Evolutionary conservation across 768 basidiomycete species (phyloP).

Genomic region (Kwoniella europaea): DNA sequence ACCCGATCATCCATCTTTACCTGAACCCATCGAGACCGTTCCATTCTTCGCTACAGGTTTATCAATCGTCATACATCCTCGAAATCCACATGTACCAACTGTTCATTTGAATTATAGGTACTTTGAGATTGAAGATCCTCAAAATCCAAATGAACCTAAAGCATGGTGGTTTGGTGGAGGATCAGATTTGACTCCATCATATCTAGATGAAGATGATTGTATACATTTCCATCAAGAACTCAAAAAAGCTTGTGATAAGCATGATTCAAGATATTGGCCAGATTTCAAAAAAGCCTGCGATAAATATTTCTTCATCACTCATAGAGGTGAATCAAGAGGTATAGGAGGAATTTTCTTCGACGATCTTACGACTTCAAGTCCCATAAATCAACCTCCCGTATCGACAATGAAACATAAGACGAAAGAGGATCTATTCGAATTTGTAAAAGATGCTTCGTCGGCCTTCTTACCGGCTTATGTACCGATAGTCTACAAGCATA

Average conservation of each 20-base stretch:
- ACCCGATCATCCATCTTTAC: constrained; percentile 75
- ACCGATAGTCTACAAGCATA: constrained; percentile 74
- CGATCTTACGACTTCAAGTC: constrained; percentile 70
- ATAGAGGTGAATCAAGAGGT: constrained; percentile 81
- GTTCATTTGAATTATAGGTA: constrained; percentile 97
- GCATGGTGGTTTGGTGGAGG: constrained; percentile 99
- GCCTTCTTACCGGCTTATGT: constrained; percentile 89
- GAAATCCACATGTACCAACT: constrained; percentile 90
- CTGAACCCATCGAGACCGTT: constrained; percentile 61
- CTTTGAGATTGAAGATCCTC: constrained; percentile 77
- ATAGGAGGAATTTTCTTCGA: constrained; percentile 97
- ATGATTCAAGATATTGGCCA: constrained; percentile 72
- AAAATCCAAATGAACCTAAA: constrained; percentile 58
- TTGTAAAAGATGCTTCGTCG: constrained; percentile 73
- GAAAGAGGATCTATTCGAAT: constrained; percentile 74
- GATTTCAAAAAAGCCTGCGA: constrained; percentile 96
- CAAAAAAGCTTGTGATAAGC: constrained; percentile 74
- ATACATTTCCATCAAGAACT: constrained; percentile 81
- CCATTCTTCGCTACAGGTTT: constrained; percentile 94
- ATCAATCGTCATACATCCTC: constrained; percentile 90
- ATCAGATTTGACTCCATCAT: constrained; percentile 89
- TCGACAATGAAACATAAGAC: constrained; percentile 46
- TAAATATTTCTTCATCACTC: constrained; percentile 92
- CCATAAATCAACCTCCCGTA: constrained; percentile 60
- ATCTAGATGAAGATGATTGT: constrained; percentile 86